Evolutionary conservation across 139 green algal genomes (phyloP).

Genomic region (Yamagishiella unicocca): DNA sequence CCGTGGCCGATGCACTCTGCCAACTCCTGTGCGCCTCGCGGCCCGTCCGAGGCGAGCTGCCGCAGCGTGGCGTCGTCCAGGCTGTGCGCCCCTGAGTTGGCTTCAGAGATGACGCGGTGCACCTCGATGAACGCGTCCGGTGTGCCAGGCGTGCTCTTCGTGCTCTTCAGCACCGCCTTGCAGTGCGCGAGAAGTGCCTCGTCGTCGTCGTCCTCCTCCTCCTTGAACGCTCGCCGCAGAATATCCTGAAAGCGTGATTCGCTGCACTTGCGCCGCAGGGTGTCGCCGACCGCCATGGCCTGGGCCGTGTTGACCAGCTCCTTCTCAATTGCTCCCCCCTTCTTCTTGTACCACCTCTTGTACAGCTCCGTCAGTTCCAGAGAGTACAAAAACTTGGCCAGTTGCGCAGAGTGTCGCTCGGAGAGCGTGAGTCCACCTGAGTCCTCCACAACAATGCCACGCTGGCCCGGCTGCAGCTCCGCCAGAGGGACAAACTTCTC

Average conservation of each 20-base stretch:
- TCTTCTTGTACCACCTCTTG: constrained; percentile 10
- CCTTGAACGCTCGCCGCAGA: constrained; percentile 8
- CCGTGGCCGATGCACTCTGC: background rate
- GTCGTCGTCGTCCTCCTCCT: constrained; percentile 22
- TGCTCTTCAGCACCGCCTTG: background rate
- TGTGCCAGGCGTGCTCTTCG: background rate
- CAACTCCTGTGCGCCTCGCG: background rate
- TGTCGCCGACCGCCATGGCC: background rate
- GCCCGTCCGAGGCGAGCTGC: constrained; percentile 1
- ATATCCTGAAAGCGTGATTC: constrained; percentile 12
- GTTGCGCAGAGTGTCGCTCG: background rate
- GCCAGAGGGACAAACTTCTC: constrained; percentile 2
- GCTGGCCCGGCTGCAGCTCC: background rate
- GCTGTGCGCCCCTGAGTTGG: constrained; percentile 7
- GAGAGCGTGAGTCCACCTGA: background rate
- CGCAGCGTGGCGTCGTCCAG: constrained; percentile 12
- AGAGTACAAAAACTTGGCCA: background rate
- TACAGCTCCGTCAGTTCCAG: background rate
- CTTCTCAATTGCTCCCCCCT: background rate
- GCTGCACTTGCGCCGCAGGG: constrained; percentile 20
- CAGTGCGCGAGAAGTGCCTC: background rate
- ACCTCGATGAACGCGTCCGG: constrained; percentile 17
- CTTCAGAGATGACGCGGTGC: constrained; percentile 16
- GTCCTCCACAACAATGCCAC: background rate
- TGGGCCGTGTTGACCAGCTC: background rate